A percentile compares a stretch with the other conserved stretches of the same genome.
phyloP scores from a whole-genome alignment of 345 rosid species.

The Noccaea bulbosa region DNA sequence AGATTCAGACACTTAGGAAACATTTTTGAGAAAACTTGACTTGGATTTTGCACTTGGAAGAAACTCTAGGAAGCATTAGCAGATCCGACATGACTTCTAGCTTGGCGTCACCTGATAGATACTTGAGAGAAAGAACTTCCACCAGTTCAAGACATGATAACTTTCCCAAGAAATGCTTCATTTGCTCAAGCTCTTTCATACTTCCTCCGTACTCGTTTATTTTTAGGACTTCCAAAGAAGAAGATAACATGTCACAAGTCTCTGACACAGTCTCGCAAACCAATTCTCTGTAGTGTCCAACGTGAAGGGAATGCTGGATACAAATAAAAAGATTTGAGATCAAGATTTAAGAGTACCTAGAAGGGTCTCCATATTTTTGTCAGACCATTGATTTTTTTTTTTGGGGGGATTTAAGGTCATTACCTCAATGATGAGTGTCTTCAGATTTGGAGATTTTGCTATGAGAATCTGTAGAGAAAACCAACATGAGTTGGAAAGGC shows the following conservation, averaged over 20 bases:
- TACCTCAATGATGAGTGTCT: conserved; percentile 9
- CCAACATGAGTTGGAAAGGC: not conserved
- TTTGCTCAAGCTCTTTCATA: not conserved
- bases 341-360: no score
- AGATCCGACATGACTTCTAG: not conserved
- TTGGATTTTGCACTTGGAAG: not conserved
- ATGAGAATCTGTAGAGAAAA: not conserved
- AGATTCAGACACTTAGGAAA: not conserved
- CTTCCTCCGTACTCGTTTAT: not conserved
- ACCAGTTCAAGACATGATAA: conserved; percentile 2
- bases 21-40: not conserved
- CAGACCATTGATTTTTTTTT: not conserved
- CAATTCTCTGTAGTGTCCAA: not conserved
- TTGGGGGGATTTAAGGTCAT: not conserved
- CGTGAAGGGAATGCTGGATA: not conserved
- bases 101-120: not conserved
- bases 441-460: not conserved
- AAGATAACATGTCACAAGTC: not conserved
- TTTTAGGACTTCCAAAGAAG: conserved; percentile 1
- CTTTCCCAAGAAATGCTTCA: conserved; percentile 11
- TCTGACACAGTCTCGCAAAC: not conserved
- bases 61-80: conserved; percentile 10
- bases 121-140: not conserved
- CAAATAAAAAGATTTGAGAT: no score
- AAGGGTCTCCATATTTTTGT: no score